Evolutionary conservation across 305 asterid species (phyloP).

Genomic region (Fraxinus baroniana): DNA sequence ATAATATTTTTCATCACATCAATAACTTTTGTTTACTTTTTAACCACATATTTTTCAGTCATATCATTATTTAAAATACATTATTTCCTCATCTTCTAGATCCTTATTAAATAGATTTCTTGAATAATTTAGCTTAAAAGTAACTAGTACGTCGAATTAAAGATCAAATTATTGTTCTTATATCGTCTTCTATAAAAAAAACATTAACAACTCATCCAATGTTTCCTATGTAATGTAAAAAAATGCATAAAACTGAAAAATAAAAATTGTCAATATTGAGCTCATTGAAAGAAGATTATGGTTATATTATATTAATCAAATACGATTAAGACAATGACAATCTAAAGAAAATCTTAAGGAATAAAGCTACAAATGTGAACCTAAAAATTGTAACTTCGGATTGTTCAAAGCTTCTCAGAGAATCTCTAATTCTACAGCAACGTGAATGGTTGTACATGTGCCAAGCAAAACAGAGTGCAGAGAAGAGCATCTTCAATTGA

Average conservation of each 20-base stretch:
- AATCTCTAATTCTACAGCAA: background rate
- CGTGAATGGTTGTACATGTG: background rate
- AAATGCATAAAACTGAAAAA: background rate
- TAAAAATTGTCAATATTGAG: background rate
- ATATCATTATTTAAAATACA: too few relatives aligned
- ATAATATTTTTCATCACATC: too few relatives aligned
- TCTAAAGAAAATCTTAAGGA: background rate
- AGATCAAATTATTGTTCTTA: background rate
- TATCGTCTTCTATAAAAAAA: background rate
- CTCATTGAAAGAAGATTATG: background rate
- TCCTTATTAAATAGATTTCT: background rate
- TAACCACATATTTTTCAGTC: too few relatives aligned
- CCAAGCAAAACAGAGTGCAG: background rate
- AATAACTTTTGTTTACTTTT: too few relatives aligned
- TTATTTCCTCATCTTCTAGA: too few relatives aligned
- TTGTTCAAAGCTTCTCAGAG: background rate
- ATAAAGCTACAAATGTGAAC: background rate
- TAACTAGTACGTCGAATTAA: background rate
- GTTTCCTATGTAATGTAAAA: background rate
- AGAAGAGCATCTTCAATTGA: background rate
- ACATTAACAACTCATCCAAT: background rate
- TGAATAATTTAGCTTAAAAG: background rate
- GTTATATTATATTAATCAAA: background rate
- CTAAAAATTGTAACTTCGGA: background rate
- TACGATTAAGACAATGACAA: background rate